Evolutionary conservation across 305 asterid genomes (phyloP).

Genomic region (Caryopteris hybrid): DNA sequence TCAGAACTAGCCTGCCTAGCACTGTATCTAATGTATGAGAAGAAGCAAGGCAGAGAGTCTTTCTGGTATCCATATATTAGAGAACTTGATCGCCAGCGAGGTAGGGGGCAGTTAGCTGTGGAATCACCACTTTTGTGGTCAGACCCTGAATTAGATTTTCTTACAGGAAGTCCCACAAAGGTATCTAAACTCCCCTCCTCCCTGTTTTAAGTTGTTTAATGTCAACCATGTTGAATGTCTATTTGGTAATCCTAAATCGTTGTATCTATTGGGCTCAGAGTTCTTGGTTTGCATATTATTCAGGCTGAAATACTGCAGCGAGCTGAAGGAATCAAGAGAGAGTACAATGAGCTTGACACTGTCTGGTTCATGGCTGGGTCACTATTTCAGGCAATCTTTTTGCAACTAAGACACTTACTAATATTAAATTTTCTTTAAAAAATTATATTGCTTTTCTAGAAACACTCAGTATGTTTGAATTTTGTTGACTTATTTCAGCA

Average conservation of each 20-base stretch:
- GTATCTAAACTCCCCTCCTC: conserved; percentile 29
- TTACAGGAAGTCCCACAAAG: conserved; percentile 95
- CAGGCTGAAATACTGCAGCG: conserved; percentile 80
- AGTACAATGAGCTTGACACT: conserved; percentile 94
- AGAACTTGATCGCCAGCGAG: conserved; percentile 97
- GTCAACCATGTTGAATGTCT: not conserved
- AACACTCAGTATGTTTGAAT: conserved; percentile 9
- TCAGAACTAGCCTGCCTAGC: conserved; percentile 98
- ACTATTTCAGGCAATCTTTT: conserved; percentile 61
- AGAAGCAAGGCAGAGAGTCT: conserved; percentile 91
- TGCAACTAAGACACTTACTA: not conserved
- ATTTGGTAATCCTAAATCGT: not conserved
- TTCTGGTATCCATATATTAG: conserved; percentile 91
- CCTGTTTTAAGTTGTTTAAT: conserved; percentile 20
- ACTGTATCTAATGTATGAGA: conserved; percentile 90
- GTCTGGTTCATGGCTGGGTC: conserved; percentile 99
- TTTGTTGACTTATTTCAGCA: conserved; percentile 56
- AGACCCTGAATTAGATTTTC: conserved; percentile 70
- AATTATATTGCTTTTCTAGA: not conserved
- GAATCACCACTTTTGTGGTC: conserved; percentile 97
- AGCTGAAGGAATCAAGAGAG: conserved; percentile 91
- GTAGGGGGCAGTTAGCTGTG: conserved; percentile 96
- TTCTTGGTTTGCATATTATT: conserved; percentile 18
- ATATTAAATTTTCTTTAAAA: not conserved
- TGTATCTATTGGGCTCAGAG: not conserved